These are phyloP conservation scores for Ampelocalamus luodianensis DNA, from an alignment of 176 grass and related monocot genomes.

Conservation along the genomic window DNA sequence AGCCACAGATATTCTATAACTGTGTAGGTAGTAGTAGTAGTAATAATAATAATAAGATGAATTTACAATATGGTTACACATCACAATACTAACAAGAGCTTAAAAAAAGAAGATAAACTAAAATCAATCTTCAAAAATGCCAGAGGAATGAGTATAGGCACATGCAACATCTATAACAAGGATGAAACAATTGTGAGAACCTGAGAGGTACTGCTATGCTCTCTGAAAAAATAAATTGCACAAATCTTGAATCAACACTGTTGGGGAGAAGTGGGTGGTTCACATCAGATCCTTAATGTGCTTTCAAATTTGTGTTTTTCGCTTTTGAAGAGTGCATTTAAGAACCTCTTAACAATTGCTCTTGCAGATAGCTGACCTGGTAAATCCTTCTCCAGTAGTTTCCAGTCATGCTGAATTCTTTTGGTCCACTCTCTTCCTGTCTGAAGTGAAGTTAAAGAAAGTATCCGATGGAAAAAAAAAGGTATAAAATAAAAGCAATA, in stretches of 20 bases:
- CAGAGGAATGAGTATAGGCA: background rate
- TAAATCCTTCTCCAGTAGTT: constrained; percentile 80
- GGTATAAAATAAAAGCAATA: background rate
- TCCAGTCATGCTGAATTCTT: constrained; percentile 89
- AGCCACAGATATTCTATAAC: constrained; percentile 1
- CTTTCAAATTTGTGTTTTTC: constrained; percentile 1
- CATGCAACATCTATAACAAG: background rate
- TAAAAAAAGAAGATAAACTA: constrained; percentile 11
- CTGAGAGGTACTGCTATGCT: background rate
- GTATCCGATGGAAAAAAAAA: constrained; percentile 14
- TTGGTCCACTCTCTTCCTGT: constrained; percentile 76
- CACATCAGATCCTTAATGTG: background rate
- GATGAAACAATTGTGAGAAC: background rate
- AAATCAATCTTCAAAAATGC: background rate
- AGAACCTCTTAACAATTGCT: constrained; percentile 3
- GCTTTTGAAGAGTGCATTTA: background rate
- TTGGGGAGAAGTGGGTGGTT: constrained; percentile 4
- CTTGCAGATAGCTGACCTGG: constrained; percentile 59
- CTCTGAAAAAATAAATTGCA: constrained; percentile 8
- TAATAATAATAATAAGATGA: background rate
- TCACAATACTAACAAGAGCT: constrained; percentile 6
- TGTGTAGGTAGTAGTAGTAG: background rate
- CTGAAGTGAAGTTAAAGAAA: constrained; percentile 43
- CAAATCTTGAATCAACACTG: constrained; percentile 4
- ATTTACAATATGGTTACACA: background rate